These are phyloP conservation scores for Paraphoma sp. DNA, from an alignment of 2,329 filamentous ascomycete species.

Conservation along the genomic window DNA sequence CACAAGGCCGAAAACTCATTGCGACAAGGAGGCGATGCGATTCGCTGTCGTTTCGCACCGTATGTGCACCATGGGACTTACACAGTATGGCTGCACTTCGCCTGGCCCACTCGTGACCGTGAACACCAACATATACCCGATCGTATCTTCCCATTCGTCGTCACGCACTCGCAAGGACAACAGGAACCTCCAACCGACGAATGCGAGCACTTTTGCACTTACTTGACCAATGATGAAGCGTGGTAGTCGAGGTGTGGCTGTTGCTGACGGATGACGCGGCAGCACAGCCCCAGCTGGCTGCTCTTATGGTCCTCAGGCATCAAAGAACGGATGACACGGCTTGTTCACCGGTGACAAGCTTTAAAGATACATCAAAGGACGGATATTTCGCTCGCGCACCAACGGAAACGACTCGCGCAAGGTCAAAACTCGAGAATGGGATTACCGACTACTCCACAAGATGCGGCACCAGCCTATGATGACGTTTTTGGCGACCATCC, in stretches of 20 bases:
- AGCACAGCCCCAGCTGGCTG: constrained; percentile 16
- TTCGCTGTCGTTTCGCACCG: no score
- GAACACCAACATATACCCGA: no score
- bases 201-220: background rate
- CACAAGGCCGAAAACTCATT: no score
- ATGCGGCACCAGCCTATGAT: constrained; percentile 37
- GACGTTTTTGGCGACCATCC: constrained; percentile 34
- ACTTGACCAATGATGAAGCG: no score
- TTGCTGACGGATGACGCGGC: constrained; percentile 9
- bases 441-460: constrained; percentile 19
- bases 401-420: background rate
- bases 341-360: background rate
- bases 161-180: no score
- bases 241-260: constrained; percentile 5
- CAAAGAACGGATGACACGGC: background rate
- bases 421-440: constrained; percentile 21
- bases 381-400: background rate
- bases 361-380: background rate
- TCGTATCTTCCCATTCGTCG: no score
- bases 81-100: no score
- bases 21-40: no score
- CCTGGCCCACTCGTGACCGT: no score
- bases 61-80: no score
- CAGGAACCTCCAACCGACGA: background rate
- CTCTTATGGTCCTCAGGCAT: background rate